These are phyloP conservation scores for Plasmodium gaboni DNA, from an alignment of 169 alveolate species.

Conservation along the genomic window DNA sequence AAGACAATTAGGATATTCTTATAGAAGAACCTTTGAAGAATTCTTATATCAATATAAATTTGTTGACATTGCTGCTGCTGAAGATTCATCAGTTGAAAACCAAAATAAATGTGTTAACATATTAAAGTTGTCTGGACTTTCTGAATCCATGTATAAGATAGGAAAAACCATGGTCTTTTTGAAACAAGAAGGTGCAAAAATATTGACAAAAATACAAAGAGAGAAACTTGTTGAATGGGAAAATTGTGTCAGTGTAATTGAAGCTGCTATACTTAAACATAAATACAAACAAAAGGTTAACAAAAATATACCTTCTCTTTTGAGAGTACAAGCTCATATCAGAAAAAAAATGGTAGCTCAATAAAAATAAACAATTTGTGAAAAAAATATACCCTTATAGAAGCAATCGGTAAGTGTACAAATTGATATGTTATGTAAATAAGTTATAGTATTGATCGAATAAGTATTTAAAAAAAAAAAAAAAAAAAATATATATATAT, in stretches of 20 bases:
- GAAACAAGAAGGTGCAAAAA: slow-evolving; percentile 90
- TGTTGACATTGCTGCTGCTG: slow-evolving; percentile 84
- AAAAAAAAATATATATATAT: not conserved
- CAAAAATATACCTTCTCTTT: slow-evolving; percentile 81
- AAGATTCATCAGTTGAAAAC: slow-evolving; percentile 84
- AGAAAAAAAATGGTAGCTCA: slow-evolving; percentile 75
- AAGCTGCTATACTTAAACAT: slow-evolving; percentile 85
- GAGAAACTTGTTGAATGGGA: slow-evolving; percentile 92
- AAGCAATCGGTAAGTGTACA: no score
- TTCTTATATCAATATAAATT: slow-evolving; percentile 90
- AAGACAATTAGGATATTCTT: slow-evolving; percentile 92
- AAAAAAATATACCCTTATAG: no score
- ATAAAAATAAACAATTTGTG: no score
- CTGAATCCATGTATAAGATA: slow-evolving; percentile 79
- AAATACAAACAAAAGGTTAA: slow-evolving; percentile 77
- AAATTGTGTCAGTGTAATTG: slow-evolving; percentile 89
- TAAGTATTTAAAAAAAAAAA: no score
- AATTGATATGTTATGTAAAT: no score
- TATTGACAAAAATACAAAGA: slow-evolving; percentile 89
- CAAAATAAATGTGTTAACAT: slow-evolving; percentile 81
- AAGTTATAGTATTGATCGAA: no score
- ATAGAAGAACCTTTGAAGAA: slow-evolving; percentile 90
- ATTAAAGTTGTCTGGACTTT: slow-evolving; percentile 79
- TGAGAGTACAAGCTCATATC: slow-evolving; percentile 92
- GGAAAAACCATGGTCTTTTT: slow-evolving; percentile 94